Evolutionary conservation across 2,329 filamentous ascomycete species (phyloP).

Genomic region (Epichloe baconii): DNA sequence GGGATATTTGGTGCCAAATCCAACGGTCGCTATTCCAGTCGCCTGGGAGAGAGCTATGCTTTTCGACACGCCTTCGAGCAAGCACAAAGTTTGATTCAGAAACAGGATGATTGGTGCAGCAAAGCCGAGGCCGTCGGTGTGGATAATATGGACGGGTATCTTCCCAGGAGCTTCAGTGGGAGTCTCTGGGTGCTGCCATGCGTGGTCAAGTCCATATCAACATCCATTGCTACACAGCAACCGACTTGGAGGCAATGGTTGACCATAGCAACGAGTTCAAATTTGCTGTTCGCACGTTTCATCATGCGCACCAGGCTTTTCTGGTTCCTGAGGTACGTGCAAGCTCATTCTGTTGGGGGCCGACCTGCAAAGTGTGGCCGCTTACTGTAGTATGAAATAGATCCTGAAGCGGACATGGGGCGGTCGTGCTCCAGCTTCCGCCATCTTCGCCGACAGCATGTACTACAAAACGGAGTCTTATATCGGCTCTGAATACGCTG

Average conservation of each 20-base stretch:
- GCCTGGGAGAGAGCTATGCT: slow-evolving; percentile 56
- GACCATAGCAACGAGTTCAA: slow-evolving; percentile 61
- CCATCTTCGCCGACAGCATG: slow-evolving; percentile 61
- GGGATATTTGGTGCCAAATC: slow-evolving; percentile 32
- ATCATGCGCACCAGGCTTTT: slow-evolving; percentile 56
- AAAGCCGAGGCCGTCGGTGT: slow-evolving; percentile 37
- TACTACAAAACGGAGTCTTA: slow-evolving; percentile 59
- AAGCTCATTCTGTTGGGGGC: background rate
- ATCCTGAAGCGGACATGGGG: slow-evolving; percentile 45
- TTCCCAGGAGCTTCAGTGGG: slow-evolving; percentile 53
- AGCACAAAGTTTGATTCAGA: slow-evolving; percentile 40
- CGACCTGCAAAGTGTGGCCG: background rate
- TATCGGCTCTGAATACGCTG: slow-evolving; percentile 50
- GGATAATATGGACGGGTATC: slow-evolving; percentile 39
- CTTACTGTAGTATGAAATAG: slow-evolving; percentile 13
- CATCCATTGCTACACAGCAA: slow-evolving; percentile 58
- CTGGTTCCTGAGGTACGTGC: slow-evolving; percentile 46
- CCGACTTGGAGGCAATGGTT: slow-evolving; percentile 56
- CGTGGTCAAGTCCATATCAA: slow-evolving; percentile 57
- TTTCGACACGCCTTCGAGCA: slow-evolving; percentile 56
- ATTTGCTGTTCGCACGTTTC: slow-evolving; percentile 52
- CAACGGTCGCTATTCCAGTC: slow-evolving; percentile 39
- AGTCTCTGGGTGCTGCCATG: slow-evolving; percentile 47
- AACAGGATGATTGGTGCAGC: slow-evolving; percentile 57
- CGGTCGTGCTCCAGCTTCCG: slow-evolving; percentile 39